Conservation (phyloP, 306 rosid genomes). For the Rubus idaeus region DNA sequence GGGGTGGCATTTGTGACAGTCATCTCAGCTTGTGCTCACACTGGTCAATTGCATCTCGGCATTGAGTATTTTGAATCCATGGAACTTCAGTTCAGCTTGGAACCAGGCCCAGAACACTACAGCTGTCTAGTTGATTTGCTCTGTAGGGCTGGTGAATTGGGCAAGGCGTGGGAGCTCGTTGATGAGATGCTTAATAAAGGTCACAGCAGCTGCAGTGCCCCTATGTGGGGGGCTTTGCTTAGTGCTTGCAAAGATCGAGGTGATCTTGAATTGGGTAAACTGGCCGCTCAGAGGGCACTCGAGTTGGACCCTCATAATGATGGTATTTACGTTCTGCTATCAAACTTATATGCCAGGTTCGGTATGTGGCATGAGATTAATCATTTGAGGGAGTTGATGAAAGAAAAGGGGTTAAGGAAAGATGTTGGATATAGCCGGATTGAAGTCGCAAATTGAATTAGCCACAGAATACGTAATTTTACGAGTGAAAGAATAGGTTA, state of each 20-base stretch:
- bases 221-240: conserved; percentile 76
- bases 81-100: conserved; percentile 52
- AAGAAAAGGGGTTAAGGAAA: conserved; percentile 54
- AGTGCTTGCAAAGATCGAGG: conserved; percentile 64
- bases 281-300: conserved; percentile 65
- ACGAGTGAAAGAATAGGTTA: not conserved
- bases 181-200: conserved; percentile 35
- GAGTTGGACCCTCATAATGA: conserved; percentile 60
- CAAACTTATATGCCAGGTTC: conserved; percentile 62
- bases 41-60: conserved; percentile 66
- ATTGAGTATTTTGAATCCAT: conserved; percentile 68
- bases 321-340: conserved; percentile 56
- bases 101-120: conserved; percentile 71
- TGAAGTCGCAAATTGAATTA: conserved; percentile 37
- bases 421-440: conserved; percentile 71
- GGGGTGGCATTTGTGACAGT: conserved; percentile 64
- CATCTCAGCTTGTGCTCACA: conserved; percentile 69
- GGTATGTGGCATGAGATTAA: conserved; percentile 80
- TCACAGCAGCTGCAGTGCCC: conserved; percentile 34
- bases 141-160: conserved; percentile 76
- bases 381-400: conserved; percentile 51
- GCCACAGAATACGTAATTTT: not conserved
- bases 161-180: conserved; percentile 63
- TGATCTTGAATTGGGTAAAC: conserved; percentile 57
- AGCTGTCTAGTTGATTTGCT: conserved; percentile 72